Percentiles rank a stretch among this genome's conserved stretches.
phyloP scores from a whole-genome alignment of 805 yeast genomes.

The Candida suzukii region DNA sequence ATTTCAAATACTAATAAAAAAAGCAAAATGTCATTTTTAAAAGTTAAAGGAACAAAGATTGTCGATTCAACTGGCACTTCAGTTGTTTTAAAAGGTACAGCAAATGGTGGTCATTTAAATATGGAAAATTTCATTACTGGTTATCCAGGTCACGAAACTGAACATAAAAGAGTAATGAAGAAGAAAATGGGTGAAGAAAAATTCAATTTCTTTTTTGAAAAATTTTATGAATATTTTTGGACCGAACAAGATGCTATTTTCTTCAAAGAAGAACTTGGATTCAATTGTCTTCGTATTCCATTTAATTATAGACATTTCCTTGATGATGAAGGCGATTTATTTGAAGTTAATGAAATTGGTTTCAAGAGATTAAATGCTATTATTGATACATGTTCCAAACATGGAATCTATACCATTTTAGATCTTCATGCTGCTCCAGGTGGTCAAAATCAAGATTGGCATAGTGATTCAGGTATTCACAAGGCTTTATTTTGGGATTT shows the following conservation, averaged over 20 bases:
- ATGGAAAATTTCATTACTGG: slow-evolving; percentile 55
- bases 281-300: slow-evolving; percentile 43
- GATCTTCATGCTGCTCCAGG: slow-evolving; percentile 47
- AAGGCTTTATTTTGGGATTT: slow-evolving; percentile 44
- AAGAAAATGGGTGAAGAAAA: slow-evolving; percentile 39
- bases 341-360: slow-evolving; percentile 35
- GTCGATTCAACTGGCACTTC: slow-evolving; percentile 32
- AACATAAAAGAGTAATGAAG: slow-evolving; percentile 35
- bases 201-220: slow-evolving; percentile 41
- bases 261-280: slow-evolving; percentile 29
- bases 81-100: slow-evolving; percentile 40
- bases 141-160: slow-evolving; percentile 47
- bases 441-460: slow-evolving; percentile 53
- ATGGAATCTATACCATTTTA: slow-evolving; percentile 41
- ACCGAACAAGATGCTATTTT: slow-evolving; percentile 42
- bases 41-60: slow-evolving; percentile 40
- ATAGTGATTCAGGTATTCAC: slow-evolving; percentile 39
- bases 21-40: slow-evolving; percentile 23
- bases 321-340: slow-evolving; percentile 39
- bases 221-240: slow-evolving; percentile 48
- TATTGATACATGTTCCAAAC: slow-evolving; percentile 35
- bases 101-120: slow-evolving; percentile 44
- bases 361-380: slow-evolving; percentile 36
- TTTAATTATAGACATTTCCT: slow-evolving; percentile 46
- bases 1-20: too few relatives aligned